Evolutionary conservation across 2,329 filamentous ascomycete species (phyloP).

Genomic region (Eutypella sp.): DNA sequence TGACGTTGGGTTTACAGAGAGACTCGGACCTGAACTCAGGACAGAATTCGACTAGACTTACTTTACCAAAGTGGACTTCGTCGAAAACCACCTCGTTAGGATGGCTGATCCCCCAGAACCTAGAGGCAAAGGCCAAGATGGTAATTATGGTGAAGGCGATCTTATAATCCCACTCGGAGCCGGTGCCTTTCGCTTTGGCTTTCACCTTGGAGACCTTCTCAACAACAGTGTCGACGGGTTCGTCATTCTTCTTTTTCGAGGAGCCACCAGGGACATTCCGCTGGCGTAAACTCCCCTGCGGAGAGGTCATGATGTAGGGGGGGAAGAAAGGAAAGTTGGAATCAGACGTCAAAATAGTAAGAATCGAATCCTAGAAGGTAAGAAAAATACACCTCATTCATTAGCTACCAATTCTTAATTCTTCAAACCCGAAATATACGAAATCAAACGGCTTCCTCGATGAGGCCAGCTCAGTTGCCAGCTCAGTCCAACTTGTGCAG

Average conservation of each 20-base stretch:
- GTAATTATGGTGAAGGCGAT: slow-evolving; percentile 74
- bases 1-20: too few relatives aligned
- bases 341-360: slow-evolving; percentile 11
- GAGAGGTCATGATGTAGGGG: slow-evolving; percentile 36
- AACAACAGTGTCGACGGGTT: slow-evolving; percentile 36
- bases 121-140: slow-evolving; percentile 76
- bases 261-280: slow-evolving; percentile 46
- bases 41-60: too few relatives aligned
- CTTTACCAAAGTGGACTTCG: slow-evolving; percentile 99
- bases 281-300: slow-evolving; percentile 56
- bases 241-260: slow-evolving; percentile 46
- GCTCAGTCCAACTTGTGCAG: too few relatives aligned
- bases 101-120: slow-evolving; percentile 94
- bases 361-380: background rate
- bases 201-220: slow-evolving; percentile 44
- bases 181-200: slow-evolving; percentile 32
- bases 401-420: background rate
- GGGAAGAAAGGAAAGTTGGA: too few relatives aligned
- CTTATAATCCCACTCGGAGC: slow-evolving; percentile 79
- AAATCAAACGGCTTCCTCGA: too few relatives aligned
- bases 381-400: too few relatives aligned
- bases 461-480: too few relatives aligned
- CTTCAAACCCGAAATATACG: background rate
- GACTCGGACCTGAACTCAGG: too few relatives aligned
- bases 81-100: slow-evolving; percentile 97